Conservation (phyloP, 1,139 yeast species). For the Yamadazyma triangularis region DNA sequence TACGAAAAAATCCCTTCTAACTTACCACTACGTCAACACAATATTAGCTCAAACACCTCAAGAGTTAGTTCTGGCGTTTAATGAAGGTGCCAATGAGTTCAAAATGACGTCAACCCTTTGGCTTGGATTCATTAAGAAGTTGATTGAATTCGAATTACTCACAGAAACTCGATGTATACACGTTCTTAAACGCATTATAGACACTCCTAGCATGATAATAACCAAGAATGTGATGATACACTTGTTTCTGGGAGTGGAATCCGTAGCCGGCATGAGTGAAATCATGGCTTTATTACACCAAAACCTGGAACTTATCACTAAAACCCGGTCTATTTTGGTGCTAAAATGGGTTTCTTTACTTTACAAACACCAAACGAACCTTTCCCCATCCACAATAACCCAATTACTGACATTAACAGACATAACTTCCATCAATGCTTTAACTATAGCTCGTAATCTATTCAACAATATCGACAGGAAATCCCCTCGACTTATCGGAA, state of each 20-base stretch:
- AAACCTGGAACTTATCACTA: not conserved
- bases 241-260: slow-evolving; percentile 23
- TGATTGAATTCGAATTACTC: slow-evolving; percentile 30
- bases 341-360: slow-evolving; percentile 26
- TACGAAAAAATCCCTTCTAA: slow-evolving; percentile 14
- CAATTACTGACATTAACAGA: not conserved
- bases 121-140: slow-evolving; percentile 31
- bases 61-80: slow-evolving; percentile 28
- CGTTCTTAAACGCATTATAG: slow-evolving; percentile 22
- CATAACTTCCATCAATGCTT: slow-evolving; percentile 1
- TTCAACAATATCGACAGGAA: slow-evolving; percentile 17
- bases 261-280: slow-evolving; percentile 16
- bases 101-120: slow-evolving; percentile 28
- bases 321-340: slow-evolving; percentile 16
- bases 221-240: slow-evolving; percentile 28
- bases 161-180: slow-evolving; percentile 24
- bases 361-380: slow-evolving; percentile 6
- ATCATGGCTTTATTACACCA: slow-evolving; percentile 13
- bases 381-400: not conserved
- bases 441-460: slow-evolving; percentile 18
- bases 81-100: slow-evolving; percentile 20
- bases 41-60: slow-evolving; percentile 28
- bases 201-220: slow-evolving; percentile 18
- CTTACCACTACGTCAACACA: slow-evolving; percentile 24
- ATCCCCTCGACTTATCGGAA: slow-evolving; percentile 26